Base-by-base conservation (phyloP, 2,329 filamentous ascomycete genomes). In the Aspergillus sojae region DNA sequence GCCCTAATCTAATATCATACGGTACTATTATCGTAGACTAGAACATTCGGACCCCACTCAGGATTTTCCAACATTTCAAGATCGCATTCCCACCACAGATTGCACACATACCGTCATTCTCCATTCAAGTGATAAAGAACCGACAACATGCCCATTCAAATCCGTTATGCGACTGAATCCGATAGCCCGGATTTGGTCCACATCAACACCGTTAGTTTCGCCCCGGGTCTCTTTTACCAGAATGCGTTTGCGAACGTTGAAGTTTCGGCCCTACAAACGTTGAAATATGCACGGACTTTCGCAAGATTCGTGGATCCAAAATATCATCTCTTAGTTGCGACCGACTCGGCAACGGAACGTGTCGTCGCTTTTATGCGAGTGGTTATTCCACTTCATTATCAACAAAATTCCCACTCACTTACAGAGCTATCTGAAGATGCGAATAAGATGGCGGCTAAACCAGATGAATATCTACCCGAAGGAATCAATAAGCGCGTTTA, bases 351-450 rank as follows among this genome's bases (percentile, higher is more conserved):
- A 3, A 54, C 74, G 0, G 60, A 68, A n/a, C 58, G 69, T 55
- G 62, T 84, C 2, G 69, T 85, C 28, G 81, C 80, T 0, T 84
- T 82, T 61, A 79, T 80, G 5, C 83, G 85, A 68, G 87, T 85
- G 85, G 67, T 74, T 9, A 68, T 67, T 21, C 62, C 67, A 0
- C 46, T 50, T 50, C 46, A 30, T 50, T 30, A 28, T 30, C 21
- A 28, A 2, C 54, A 56, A 10, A 4, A 30, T 2, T 12, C 34
- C 9, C 30, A 58, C 7, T 45, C 58, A 16, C 10, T 34, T 5
- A 10, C 32, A 19, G 74, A 6, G 14, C n/a, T 85, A 79, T 79
- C 60, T 1, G 83, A 82, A 43, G 66, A 68, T 16, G 70, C 71
- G 71, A 80, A 39, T 82, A 84, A 19, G 16, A 58, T 30, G 46